These are phyloP conservation scores for Brassica juncea DNA, from an alignment of 345 rosid genomes.

Conservation along the genomic window DNA sequence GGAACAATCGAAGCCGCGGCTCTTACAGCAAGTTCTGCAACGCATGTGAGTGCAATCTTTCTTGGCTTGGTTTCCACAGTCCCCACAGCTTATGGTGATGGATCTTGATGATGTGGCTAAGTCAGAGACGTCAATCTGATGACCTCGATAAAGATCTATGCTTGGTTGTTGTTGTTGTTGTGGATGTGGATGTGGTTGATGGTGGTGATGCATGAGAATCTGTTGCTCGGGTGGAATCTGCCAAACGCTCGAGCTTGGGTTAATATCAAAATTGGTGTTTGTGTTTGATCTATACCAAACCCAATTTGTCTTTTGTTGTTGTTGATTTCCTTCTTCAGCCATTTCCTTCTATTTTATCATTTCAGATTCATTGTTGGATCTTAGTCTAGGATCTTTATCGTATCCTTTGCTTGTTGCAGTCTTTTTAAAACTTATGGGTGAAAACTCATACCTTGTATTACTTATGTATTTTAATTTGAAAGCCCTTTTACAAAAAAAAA, in stretches of 20 bases:
- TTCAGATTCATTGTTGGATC: too few relatives aligned
- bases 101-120: constrained; percentile 41
- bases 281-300: constrained; percentile 52
- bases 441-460: too few relatives aligned
- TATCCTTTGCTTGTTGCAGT: too few relatives aligned
- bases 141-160: constrained; percentile 63
- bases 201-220: constrained; percentile 6
- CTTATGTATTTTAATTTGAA: too few relatives aligned
- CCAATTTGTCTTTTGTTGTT: constrained; percentile 49
- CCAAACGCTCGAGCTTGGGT: constrained; percentile 11
- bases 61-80: constrained; percentile 91
- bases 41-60: constrained; percentile 76
- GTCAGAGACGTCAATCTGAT: constrained; percentile 52
- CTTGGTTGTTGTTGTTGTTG: constrained; percentile 37
- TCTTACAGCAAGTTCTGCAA: constrained; percentile 84
- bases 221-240: background rate
- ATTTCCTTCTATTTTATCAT: too few relatives aligned
- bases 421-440: too few relatives aligned
- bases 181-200: constrained; percentile 8
- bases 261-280: constrained; percentile 27
- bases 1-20: constrained; percentile 73
- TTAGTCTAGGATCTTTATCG: too few relatives aligned
- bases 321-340: constrained; percentile 49
- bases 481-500: too few relatives aligned
- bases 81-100: constrained; percentile 61